Percentiles rank a stretch among this genome's conserved stretches.
Conservation (phyloP, 441 rosid species). For the Erysimum cheiri region DNA sequence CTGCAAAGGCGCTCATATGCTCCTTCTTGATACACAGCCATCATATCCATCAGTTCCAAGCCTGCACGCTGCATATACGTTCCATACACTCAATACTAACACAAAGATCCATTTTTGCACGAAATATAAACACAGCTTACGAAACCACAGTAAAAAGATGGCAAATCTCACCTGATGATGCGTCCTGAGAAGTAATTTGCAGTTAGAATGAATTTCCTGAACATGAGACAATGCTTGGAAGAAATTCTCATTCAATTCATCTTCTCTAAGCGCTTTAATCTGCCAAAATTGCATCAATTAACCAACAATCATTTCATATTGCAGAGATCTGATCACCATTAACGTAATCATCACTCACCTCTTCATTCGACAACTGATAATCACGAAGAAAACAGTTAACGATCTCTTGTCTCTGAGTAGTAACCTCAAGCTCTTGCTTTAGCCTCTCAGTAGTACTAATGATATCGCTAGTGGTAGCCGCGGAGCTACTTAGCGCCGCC, state of each 20-base stretch:
- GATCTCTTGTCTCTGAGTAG: slow-evolving; percentile 90
- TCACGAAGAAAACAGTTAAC: slow-evolving; percentile 92
- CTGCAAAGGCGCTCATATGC: slow-evolving; percentile 98
- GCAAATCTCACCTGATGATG: slow-evolving; percentile 81
- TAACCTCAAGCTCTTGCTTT: slow-evolving; percentile 85
- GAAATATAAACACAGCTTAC: not conserved
- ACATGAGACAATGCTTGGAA: slow-evolving; percentile 93
- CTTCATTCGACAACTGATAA: slow-evolving; percentile 87
- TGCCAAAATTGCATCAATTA: slow-evolving; percentile 37
- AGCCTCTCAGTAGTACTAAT: slow-evolving; percentile 90
- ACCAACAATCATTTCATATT: not conserved
- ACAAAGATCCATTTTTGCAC: slow-evolving; percentile 5
- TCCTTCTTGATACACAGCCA: slow-evolving; percentile 99
- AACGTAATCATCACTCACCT: slow-evolving; percentile 57
- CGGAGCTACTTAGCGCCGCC: slow-evolving; percentile 82
- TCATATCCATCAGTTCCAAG: slow-evolving; percentile 98
- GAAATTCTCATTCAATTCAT: slow-evolving; percentile 80
- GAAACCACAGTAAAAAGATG: not conserved
- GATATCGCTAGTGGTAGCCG: slow-evolving; percentile 86
- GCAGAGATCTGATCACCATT: slow-evolving; percentile 30
- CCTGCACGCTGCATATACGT: slow-evolving; percentile 83
- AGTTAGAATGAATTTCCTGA: slow-evolving; percentile 95
- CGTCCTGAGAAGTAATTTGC: slow-evolving; percentile 88
- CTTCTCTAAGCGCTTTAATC: slow-evolving; percentile 91
- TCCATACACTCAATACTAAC: slow-evolving; percentile 34